Evolutionary conservation across 1,284 basidiomycete genomes (phyloP), one percentile per base, ranked within the genome.

Genomic region (Apiotrichum veenhuisii): DNA sequence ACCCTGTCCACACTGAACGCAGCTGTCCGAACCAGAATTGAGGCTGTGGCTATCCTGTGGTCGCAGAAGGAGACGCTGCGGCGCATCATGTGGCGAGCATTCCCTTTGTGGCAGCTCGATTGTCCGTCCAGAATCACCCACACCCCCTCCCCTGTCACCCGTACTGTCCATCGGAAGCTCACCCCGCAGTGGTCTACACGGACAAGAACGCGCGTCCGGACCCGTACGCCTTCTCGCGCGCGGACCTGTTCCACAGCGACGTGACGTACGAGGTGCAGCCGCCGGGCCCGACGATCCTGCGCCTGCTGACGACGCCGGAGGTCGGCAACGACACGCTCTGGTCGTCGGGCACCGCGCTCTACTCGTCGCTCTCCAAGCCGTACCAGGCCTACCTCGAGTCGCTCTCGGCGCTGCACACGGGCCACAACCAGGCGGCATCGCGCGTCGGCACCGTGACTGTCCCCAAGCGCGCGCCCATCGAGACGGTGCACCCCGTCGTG

Each of bases 221-320:
- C 68, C 73, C 83, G 5, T 78, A 82, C 49, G 81, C 86, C 9
- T 88, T 87, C 73, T 82, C 85, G n/a, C 86, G 87, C 72, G 67
- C 85, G 20, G 88, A 90, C 64, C 80, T 91, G n/a, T 90, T 73
- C 67, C 88, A 91, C 75, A 84, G 85, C 1, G 89, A 91, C 71
- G 87, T 89, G 59, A 78, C 86, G 2, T 91, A 89, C 75, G 88
- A 91, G 73, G 64, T 73, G 26, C 90, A 94, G 75, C 91, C 91
- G 10, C 90, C 90, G 1, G 89, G 89, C 9, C 78, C 91, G 38
- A 94, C 91, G 1, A 87, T 87, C 5, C 86, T 94, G 72, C 89
- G 89, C 80, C 82, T 94, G 11, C 82, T 92, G 64, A 80, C 87
- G 27, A 75, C 74, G 26, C 80, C 90, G 4, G 80, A 81, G 23